Evolutionary conservation across 2,329 filamentous ascomycete genomes (phyloP), one percentile per base, ranked within the genome.

Genomic region (Diaporthe ilicicola): DNA sequence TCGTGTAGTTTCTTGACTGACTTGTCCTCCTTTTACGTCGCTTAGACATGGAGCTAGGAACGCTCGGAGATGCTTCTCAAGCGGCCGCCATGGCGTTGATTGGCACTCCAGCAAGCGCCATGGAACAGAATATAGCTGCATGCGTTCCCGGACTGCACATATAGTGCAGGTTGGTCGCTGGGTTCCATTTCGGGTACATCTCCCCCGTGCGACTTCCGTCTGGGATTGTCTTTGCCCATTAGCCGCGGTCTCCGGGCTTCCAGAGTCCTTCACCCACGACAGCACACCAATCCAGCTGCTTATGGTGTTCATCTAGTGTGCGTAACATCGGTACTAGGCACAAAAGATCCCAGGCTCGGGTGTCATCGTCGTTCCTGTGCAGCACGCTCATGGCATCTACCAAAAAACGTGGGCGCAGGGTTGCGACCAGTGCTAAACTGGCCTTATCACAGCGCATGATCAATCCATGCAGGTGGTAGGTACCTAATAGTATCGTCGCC

Each of bases 321-420:
- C 6, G 9, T 51, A 7, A 17, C 6, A 17, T 27, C 5, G 15
- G 13, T 29, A 29, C 24, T 29, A 17, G 27, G 48, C 22, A 50
- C 22, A 27, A 27, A 22, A 51, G 24, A 29, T 51, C 24, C 48
- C 29, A 2, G 19, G 12, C 13, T 4, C 9, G 37, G 54, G 22
- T 19, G 34, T 42, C 54, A 39, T n/a, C 22, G 54, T 24, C 22
- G 24, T 59, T 59, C 37, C 37, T 27, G n/a, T 42, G 37, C 34
- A 27, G 42, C 8, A 19, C 19, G 34, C 22, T 17, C 54, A 59
- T 42, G 54, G 54, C 22, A 15, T 34, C 54, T n/a, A n/a, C n/a
- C n/a, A n/a, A 29, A n/a, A 59, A 59, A 59, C 54, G 54, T 59
- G 54, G 54, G 54, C 54, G 54, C 54, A 59, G 54, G 54, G 54